Percentiles rank a stretch among this genome's conserved stretches.
These are phyloP conservation scores for Physaria fendleri DNA, from an alignment of 345 rosid species.

Conservation along the genomic window DNA sequence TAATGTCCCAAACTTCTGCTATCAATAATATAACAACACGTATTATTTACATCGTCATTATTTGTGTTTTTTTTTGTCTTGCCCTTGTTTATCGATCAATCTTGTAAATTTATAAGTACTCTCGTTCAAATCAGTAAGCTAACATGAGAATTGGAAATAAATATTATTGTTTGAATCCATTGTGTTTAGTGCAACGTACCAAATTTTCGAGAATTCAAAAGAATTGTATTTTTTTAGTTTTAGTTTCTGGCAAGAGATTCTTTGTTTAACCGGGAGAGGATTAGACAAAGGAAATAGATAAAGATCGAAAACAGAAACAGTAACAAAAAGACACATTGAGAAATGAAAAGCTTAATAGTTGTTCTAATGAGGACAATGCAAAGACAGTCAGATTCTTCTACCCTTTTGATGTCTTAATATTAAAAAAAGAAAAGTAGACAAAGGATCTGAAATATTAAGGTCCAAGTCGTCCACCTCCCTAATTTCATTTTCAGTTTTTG, in stretches of 20 bases:
- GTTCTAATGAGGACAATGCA: constrained; percentile 20
- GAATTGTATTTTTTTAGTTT: background rate
- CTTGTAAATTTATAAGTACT: background rate
- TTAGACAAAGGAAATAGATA: background rate
- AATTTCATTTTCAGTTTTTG: constrained; percentile 21
- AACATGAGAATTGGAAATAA: background rate
- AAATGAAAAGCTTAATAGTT: constrained; percentile 2
- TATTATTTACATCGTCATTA: background rate
- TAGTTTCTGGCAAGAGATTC: background rate
- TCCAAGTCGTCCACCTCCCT: constrained; percentile 12
- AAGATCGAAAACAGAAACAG: background rate
- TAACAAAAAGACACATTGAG: background rate
- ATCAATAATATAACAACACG: background rate
- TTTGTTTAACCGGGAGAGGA: constrained; percentile 10
- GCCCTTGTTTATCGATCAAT: background rate
- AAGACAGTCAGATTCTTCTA: constrained; percentile 13
- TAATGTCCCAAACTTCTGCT: background rate
- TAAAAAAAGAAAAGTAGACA: background rate
- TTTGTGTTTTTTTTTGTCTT: background rate
- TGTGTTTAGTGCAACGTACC: background rate
- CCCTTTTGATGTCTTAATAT: background rate
- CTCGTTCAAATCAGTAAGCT: background rate
- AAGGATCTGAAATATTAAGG: background rate
- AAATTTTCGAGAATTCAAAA: background rate
- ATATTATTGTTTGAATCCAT: no score